A percentile compares a stretch with the other conserved stretches of the same genome.
These are phyloP conservation scores for Hericium rajendrae DNA, from an alignment of 768 basidiomycete genomes.

Conservation along the genomic window DNA sequence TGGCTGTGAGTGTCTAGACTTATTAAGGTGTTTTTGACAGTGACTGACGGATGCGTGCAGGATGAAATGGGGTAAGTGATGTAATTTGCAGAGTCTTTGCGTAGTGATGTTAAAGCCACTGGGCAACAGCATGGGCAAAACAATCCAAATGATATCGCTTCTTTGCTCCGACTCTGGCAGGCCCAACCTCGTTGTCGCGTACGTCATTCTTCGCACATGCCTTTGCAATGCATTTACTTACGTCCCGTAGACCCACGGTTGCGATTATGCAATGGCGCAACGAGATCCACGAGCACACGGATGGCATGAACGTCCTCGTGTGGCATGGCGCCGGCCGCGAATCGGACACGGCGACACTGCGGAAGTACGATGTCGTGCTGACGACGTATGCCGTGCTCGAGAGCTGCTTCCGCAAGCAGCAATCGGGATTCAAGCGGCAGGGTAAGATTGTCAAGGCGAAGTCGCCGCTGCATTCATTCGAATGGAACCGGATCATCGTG, in stretches of 20 bases:
- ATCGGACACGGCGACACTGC: conserved; percentile 53
- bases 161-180: conserved; percentile 68
- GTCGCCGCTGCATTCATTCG: conserved; percentile 73
- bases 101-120: conserved; percentile 16
- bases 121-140: conserved; percentile 68
- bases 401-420: conserved; percentile 87
- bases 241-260: conserved; percentile 32
- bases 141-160: conserved; percentile 91
- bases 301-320: conserved; percentile 76
- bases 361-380: conserved; percentile 82
- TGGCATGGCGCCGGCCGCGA: conserved; percentile 84
- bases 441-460: conserved; percentile 79
- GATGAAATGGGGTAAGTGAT: conserved; percentile 81
- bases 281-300: conserved; percentile 82
- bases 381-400: conserved; percentile 87
- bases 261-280: conserved; percentile 82
- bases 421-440: conserved; percentile 84
- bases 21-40: neutral
- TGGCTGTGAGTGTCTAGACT: conserved; percentile 51
- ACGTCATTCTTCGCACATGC: conserved; percentile 17
- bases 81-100: neutral
- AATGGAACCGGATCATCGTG: conserved; percentile 78
- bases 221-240: neutral
- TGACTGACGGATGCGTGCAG: conserved; percentile 26
- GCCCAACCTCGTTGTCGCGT: conserved; percentile 92